A percentile compares a stretch with the other conserved stretches of the same genome.
These are phyloP conservation scores for Camillea tinctor DNA, from an alignment of 2,329 filamentous ascomycete species.

Conservation along the genomic window DNA sequence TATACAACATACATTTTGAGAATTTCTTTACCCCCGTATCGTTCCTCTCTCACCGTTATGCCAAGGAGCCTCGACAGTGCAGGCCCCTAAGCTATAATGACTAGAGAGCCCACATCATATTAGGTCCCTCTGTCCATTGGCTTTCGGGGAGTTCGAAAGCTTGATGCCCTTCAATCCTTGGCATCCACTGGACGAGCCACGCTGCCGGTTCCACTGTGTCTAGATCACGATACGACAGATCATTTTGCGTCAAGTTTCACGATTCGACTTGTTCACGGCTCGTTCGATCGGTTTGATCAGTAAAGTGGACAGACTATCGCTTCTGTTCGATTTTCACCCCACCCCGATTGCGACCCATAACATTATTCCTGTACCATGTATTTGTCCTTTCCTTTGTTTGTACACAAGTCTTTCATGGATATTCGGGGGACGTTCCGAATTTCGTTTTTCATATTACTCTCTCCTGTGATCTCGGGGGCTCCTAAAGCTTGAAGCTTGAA, in stretches of 20 bases:
- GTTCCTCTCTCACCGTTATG: not conserved
- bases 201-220: constrained; percentile 20
- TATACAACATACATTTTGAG: not conserved
- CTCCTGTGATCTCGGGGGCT: not conserved
- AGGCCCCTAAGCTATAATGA: not conserved
- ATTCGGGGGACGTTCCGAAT: not conserved
- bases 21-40: not conserved
- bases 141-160: not conserved
- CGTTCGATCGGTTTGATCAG: not conserved
- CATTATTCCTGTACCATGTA: not conserved
- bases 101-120: not conserved
- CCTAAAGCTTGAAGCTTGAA: not conserved
- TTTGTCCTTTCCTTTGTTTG: not conserved
- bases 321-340: not conserved
- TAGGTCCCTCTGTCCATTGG: not conserved
- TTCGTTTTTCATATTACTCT: not conserved
- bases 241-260: constrained; percentile 22
- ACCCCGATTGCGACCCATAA: not conserved
- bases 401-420: not conserved
- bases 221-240: constrained; percentile 26
- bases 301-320: not conserved
- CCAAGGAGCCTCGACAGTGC: not conserved
- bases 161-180: constrained; percentile 4
- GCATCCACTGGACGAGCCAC: constrained; percentile 19
- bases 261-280: not conserved